Base-by-base conservation (phyloP, 2,329 filamentous ascomycete genomes). In the Ploettnerulaceae sp. region DNA sequence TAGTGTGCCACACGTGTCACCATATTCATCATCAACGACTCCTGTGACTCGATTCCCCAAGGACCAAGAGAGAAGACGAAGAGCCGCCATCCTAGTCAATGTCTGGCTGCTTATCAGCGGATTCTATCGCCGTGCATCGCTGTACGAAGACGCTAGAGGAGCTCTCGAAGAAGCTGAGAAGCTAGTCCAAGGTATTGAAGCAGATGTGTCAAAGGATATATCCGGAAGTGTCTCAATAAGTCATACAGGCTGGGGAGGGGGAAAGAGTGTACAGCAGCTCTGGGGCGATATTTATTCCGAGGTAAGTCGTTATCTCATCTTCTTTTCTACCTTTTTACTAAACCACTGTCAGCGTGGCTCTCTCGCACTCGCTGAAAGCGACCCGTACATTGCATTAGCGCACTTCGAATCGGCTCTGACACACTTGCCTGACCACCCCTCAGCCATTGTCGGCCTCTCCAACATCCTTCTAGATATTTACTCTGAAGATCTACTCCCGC, bases 31-130 rank as follows among this genome's bases (percentile, higher is more conserved):
- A n/a, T 54, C 51, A 14, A 49, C 45, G 29, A 57, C 45, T 38
- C 61, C 62, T 18, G 54, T 51, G 6, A 63, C 56, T 24, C 54
- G 76, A 26, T 79, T 81, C 45, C 66, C 77, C 6, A 74, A 73
- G 54, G 74, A 74, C 7, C 74, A 75, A 55, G 69, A 74, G 52
- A 70, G 68, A 54, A 67, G 69, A 22, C 73, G 74, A 43, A 71
- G 76, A 34, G 70, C 67, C 24, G 68, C 69, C 5, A 70, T 81
- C 8, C 64, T 98, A 12, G 71, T 89, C 15, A 84, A 84, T 55
- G 82, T 96, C 24, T 98, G 93, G 93, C 73, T 96, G 7, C 84
- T 93, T 62, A 89, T 96, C 51, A 85, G 89, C 2, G 85, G 85
- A 0, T 82, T 97, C 54, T 98, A 97, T 63, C 80, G 89, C 21